Evolutionary conservation across 2,329 filamentous ascomycete genomes (phyloP).

Genomic region (Sporothrix curviconia): DNA sequence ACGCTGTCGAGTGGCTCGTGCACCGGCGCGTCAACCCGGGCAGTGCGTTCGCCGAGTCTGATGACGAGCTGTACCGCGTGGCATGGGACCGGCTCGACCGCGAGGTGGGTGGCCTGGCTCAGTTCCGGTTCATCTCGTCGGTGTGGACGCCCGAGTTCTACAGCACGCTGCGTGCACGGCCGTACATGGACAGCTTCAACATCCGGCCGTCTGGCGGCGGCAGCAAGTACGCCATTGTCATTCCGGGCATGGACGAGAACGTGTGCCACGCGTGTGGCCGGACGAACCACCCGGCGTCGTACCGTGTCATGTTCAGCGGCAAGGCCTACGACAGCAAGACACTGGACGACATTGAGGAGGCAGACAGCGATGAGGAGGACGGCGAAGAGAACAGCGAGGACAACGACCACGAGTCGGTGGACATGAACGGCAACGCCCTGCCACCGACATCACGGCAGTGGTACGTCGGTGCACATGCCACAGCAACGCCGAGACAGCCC

Average conservation of each 20-base stretch:
- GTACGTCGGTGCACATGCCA: conserved; percentile 36
- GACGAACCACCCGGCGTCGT: conserved; percentile 60
- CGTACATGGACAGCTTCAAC: conserved; percentile 47
- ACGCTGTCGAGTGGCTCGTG: conserved; percentile 73
- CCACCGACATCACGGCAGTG: conserved; percentile 34
- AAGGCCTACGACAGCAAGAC: conserved; percentile 59
- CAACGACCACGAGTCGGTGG: conserved; percentile 29
- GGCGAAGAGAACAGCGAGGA: conserved; percentile 28
- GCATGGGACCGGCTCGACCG: conserved; percentile 67
- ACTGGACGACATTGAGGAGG: conserved; percentile 54
- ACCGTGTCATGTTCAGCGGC: conserved; percentile 55
- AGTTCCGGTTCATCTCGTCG: conserved; percentile 65
- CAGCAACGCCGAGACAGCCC: conserved; percentile 58
- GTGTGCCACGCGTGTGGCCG: conserved; percentile 67
- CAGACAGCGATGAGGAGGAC: conserved; percentile 30
- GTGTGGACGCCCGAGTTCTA: conserved; percentile 63
- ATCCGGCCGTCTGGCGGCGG: conserved; percentile 30
- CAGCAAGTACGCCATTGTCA: background rate
- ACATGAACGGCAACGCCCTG: conserved; percentile 34
- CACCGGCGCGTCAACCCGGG: conserved; percentile 67
- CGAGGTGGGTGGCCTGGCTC: conserved; percentile 60
- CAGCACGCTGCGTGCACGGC: conserved; percentile 58
- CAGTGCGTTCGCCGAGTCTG: conserved; percentile 46
- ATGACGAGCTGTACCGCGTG: conserved; percentile 58
- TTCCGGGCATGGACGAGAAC: conserved; percentile 25